A percentile compares a stretch with the other conserved stretches of the same genome.
These are phyloP conservation scores for Leucocoprinus leucothites DNA, from an alignment of 768 basidiomycete species.

Conservation along the genomic window DNA sequence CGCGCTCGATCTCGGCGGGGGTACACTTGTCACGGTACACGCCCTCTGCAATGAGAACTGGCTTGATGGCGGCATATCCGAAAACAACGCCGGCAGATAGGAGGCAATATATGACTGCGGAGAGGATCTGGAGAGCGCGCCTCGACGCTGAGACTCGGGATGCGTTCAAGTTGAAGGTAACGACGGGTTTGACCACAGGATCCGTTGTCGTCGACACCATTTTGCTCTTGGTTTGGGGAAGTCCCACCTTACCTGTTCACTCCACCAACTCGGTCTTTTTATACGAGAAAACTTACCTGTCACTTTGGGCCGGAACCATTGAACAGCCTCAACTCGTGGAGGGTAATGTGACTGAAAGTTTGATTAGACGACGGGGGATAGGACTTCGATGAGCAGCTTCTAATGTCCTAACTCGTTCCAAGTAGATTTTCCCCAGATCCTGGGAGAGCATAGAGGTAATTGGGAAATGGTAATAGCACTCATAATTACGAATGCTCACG, in stretches of 20 bases:
- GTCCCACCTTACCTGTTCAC: too few relatives aligned
- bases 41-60: constrained; percentile 1
- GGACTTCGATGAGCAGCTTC: too few relatives aligned
- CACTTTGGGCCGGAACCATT: too few relatives aligned
- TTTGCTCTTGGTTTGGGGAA: too few relatives aligned
- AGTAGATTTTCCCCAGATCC: not conserved
- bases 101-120: not conserved
- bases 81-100: constrained; percentile 4
- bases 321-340: not conserved
- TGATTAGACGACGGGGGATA: too few relatives aligned
- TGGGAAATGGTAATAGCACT: not conserved
- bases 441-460: not conserved
- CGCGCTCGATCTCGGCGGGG: constrained; percentile 2
- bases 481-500: too few relatives aligned
- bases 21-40: constrained; percentile 3
- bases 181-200: not conserved
- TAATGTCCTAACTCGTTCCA: not conserved
- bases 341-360: not conserved
- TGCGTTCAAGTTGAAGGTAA: not conserved
- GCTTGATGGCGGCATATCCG: constrained; percentile 7
- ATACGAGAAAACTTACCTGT: too few relatives aligned
- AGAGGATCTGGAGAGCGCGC: not conserved
- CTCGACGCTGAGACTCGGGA: not conserved
- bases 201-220: too few relatives aligned
- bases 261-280: too few relatives aligned